Conservation (phyloP, 2,329 filamentous ascomycete genomes). For the Fusarium equiseti region DNA sequence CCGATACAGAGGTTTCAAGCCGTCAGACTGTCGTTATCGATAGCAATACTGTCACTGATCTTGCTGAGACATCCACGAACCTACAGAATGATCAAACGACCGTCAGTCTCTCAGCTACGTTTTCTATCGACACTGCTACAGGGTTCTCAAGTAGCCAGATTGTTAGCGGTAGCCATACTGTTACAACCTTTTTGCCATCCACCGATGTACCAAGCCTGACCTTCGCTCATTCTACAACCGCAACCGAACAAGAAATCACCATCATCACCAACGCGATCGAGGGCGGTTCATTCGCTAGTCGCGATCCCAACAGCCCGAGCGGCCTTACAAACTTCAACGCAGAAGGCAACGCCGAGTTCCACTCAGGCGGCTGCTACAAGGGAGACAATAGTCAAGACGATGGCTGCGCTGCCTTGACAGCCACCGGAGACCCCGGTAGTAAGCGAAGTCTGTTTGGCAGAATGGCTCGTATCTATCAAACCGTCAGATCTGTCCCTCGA, state of each 20-base stretch:
- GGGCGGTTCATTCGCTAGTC: constrained; percentile 5
- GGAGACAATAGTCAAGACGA: constrained; percentile 8
- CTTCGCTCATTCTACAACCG: not conserved
- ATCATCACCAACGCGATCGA: constrained; percentile 11
- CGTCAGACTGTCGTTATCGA: no score
- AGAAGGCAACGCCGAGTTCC: constrained; percentile 1
- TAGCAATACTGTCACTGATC: no score
- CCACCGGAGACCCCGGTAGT: not conserved
- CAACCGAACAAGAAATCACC: not conserved
- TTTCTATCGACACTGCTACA: not conserved
- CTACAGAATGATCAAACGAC: fast-evolving
- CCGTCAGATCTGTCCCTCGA: not conserved
- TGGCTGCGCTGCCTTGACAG: constrained; percentile 21
- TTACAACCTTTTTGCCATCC: no score
- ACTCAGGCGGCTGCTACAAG: constrained; percentile 14
- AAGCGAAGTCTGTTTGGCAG: constrained; percentile 1
- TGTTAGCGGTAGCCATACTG: no score
- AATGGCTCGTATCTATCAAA: constrained; percentile 19
- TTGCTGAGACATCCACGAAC: not conserved
- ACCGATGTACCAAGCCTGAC: not conserved
- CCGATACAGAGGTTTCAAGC: no score
- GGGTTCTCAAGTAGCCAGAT: fast-evolving
- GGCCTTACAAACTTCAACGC: constrained; percentile 2
- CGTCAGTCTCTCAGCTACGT: not conserved
- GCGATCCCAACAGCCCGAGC: constrained; percentile 3